Base-by-base conservation (phyloP, 306 rosid species). In the Rosa multiflora region DNA sequence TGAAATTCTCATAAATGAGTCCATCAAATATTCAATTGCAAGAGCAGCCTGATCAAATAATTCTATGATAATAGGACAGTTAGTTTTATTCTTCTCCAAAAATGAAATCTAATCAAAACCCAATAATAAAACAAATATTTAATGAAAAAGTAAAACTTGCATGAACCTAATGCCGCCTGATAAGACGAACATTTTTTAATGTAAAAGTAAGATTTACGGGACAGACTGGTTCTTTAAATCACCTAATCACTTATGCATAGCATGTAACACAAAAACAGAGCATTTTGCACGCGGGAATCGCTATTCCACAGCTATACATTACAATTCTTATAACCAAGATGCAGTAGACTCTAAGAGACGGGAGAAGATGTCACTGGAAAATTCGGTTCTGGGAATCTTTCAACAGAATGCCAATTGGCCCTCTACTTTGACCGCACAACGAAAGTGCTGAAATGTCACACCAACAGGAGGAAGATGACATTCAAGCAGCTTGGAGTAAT, bases 401-500 rank as follows among this genome's bases (percentile, higher is more conserved):
- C 17, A 52, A 52, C 20, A 52, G 58, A 6, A 44, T 44, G 47
- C 47, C 10, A 44, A 44, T 8, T 44, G 8, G 47, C 47, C 47
- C 47, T 44, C 48, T 44, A 44, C 48, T 44, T 7, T 44, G 48
- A 44, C 10, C 8, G 12, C 48, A 44, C 48, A 44, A 44, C 10
- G 48, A 0, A 44, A 8, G 10, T 7, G 48, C 12, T 44, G 48
- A 8, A 44, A 44, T 9, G 5, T 48, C 17, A 48, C 53, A 48
- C 53, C 53, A 48, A 12, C 53, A 48, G 17, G 11, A 48, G 6
- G 53, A 48, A 13, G 63, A 80, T 78, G 56, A 77, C 78, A 80
- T 73, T 92, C 90, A 95, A 80, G 96, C 97, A 82, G 91, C 99
- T 23, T 94, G 96, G 78, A 93, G 94, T 85, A 91, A 93, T 75